Evolutionary conservation across 2,329 filamentous ascomycete genomes (phyloP).

Genomic region (Beauveria bassiana): DNA sequence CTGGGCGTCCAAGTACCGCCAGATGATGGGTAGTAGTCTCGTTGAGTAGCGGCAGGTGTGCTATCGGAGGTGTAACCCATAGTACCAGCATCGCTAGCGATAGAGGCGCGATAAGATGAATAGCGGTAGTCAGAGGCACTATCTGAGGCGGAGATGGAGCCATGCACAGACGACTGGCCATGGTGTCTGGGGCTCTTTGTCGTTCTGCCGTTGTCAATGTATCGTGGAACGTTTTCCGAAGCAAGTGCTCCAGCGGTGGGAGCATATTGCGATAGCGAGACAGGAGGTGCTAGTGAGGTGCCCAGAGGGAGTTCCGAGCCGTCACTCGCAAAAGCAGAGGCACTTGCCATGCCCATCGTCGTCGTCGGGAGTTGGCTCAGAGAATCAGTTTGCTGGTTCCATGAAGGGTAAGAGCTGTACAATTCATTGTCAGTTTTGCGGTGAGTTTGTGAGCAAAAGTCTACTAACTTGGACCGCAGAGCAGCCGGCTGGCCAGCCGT

Average conservation of each 20-base stretch:
- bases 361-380: constrained; percentile 38
- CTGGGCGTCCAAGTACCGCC: constrained; percentile 44
- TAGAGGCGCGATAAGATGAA: constrained; percentile 32
- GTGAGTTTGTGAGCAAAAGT: not conserved
- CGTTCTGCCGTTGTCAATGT: constrained; percentile 49
- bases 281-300: constrained; percentile 43
- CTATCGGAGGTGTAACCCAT: constrained; percentile 24
- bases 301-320: constrained; percentile 46
- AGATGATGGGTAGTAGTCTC: constrained; percentile 47
- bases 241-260: constrained; percentile 19
- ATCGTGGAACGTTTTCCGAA: constrained; percentile 44
- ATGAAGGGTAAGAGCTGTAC: constrained; percentile 50
- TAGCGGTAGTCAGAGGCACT: constrained; percentile 50
- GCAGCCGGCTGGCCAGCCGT: constrained; percentile 42
- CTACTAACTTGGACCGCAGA: constrained; percentile 52
- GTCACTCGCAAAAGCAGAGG: constrained; percentile 38
- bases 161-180: constrained; percentile 46
- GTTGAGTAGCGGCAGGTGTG: constrained; percentile 16
- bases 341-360: constrained; percentile 45
- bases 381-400: constrained; percentile 28
- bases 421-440: constrained; percentile 19
- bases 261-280: constrained; percentile 33
- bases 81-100: constrained; percentile 25
- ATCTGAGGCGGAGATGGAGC: constrained; percentile 42
- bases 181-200: constrained; percentile 49